Conservation (phyloP, 208 protist species). For the Wallacemonas sp. region DNA sequence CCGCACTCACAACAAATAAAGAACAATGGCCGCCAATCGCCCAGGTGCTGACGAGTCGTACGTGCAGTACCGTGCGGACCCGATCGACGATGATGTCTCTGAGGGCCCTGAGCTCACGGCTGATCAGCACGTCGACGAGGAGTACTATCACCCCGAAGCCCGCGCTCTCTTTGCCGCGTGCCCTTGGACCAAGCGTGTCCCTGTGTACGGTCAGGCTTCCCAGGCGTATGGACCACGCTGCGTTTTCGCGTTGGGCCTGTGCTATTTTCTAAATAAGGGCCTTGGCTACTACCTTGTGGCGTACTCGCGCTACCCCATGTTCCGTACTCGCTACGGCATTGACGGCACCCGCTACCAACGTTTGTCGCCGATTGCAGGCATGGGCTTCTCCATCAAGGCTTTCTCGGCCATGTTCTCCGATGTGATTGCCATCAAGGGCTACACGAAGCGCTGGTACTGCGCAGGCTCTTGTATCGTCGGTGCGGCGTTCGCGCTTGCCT, state of each 20-base stretch:
- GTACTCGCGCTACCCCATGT: constrained; percentile 35
- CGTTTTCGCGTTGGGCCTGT: constrained; percentile 12
- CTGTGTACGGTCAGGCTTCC: constrained; percentile 3
- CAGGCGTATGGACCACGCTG: constrained; percentile 5
- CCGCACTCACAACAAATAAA: no score
- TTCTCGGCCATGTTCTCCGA: constrained; percentile 66
- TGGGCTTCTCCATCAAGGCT: constrained; percentile 73
- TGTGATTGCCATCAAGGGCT: constrained; percentile 56
- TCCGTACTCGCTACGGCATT: constrained; percentile 42
- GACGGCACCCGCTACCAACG: constrained; percentile 44
- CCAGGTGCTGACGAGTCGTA: constrained; percentile 5
- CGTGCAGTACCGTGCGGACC: constrained; percentile 7
- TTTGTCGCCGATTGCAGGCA: constrained; percentile 26
- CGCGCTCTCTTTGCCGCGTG: background rate
- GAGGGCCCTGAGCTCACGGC: constrained; percentile 1
- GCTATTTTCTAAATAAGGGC: constrained; percentile 17
- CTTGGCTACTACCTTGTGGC: constrained; percentile 14
- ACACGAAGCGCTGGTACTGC: constrained; percentile 78
- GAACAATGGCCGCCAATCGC: background rate
- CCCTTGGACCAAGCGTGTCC: constrained; percentile 1
- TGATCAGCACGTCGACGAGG: background rate
- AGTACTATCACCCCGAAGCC: constrained; percentile 12
- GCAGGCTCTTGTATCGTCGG: constrained; percentile 42
- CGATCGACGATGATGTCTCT: background rate
- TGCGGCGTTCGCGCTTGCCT: constrained; percentile 13